Percentiles rank a stretch among this genome's conserved stretches.
These are phyloP conservation scores for Ceratocystis lukuohia DNA, from an alignment of 2,329 filamentous ascomycete genomes.

Conservation along the genomic window DNA sequence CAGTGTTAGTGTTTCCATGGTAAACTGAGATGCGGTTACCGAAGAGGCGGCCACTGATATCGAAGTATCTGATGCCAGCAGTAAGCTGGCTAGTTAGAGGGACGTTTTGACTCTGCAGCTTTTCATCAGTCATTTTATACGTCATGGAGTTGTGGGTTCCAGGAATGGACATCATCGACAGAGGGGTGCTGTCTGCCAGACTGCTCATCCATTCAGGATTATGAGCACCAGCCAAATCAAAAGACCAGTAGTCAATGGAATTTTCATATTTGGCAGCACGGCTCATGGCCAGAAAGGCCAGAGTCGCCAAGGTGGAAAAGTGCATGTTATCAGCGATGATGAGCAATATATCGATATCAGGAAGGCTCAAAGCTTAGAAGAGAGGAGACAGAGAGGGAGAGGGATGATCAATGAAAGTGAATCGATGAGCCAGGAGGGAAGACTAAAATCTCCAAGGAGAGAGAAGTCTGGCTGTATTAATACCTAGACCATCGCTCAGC, in stretches of 20 bases:
- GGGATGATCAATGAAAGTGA: neutral
- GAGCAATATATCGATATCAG: neutral
- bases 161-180: conserved; percentile 36
- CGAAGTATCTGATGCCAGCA: conserved; percentile 37
- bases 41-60: conserved; percentile 34
- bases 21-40: conserved; percentile 34
- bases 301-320: neutral
- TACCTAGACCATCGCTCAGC: neutral
- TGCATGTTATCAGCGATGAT: neutral
- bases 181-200: conserved; percentile 29
- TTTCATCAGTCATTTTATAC: conserved; percentile 30
- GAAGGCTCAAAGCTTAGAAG: neutral
- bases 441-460: neutral
- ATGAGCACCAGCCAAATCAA: conserved; percentile 28
- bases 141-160: conserved; percentile 43
- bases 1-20: conserved; percentile 33
- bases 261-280: neutral
- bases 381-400: neutral
- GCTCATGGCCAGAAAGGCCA: neutral
- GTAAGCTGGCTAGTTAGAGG: conserved; percentile 31
- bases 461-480: neutral
- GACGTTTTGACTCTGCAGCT: too few species aligned
- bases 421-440: neutral
- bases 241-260: conserved; percentile 24
- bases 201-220: conserved; percentile 32